Conservation (phyloP, 2,329 filamentous ascomycete genomes). For the Aspergillus proliferans region DNA sequence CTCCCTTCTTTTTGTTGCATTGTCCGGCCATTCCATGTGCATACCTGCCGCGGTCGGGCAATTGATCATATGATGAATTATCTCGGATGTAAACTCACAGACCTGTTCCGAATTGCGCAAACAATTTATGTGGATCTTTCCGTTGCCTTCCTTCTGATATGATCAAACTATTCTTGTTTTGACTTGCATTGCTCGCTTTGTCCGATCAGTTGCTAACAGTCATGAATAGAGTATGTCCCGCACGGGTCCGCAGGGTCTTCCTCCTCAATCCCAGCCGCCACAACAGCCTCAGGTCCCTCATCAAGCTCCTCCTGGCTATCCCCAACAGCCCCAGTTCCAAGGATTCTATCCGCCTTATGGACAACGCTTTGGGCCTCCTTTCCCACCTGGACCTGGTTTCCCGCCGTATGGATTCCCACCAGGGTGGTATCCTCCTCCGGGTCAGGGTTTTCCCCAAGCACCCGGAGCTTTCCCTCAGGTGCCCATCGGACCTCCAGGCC, state of each 20-base stretch:
- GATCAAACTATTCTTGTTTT: constrained; percentile 13
- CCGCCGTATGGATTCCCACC: constrained; percentile 68
- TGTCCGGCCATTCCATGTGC: background rate
- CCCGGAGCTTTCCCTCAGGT: constrained; percentile 59
- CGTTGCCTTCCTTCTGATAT: constrained; percentile 99
- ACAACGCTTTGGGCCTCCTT: constrained; percentile 42
- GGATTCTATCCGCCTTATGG: constrained; percentile 42
- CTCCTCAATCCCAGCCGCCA: constrained; percentile 38
- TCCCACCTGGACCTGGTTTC: constrained; percentile 58
- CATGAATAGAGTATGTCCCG: constrained; percentile 38
- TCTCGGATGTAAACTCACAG: constrained; percentile 90
- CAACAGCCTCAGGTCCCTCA: constrained; percentile 38
- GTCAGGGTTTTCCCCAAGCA: constrained; percentile 65
- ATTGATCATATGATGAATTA: constrained; percentile 63
- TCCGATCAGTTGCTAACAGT: constrained; percentile 14
- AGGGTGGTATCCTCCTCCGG: constrained; percentile 71
- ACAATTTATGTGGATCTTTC: constrained; percentile 84
- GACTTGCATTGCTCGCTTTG: background rate
- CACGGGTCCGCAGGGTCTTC: constrained; percentile 35
- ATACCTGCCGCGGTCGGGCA: constrained; percentile 7
- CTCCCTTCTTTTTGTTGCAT: background rate
- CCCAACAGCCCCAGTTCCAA: constrained; percentile 38
- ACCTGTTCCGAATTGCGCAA: constrained; percentile 84
- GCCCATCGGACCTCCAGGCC: constrained; percentile 52
- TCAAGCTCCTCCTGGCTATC: constrained; percentile 34